Conservation (phyloP, 106 monocot genomes). For the Allium cepa region DNA sequence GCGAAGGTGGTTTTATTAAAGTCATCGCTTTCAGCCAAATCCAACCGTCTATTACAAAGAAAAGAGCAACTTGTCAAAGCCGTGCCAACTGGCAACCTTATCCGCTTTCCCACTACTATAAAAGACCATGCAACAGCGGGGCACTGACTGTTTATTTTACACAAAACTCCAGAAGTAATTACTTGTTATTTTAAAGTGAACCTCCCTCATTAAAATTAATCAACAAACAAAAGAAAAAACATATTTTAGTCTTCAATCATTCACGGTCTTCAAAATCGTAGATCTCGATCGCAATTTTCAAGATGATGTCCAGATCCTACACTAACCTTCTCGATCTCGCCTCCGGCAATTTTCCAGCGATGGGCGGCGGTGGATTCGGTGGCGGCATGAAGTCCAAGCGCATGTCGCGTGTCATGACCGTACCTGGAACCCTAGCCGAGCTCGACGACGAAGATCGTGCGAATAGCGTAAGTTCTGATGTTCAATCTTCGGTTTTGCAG, state of each 20-base stretch:
- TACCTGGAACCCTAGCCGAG: conserved; percentile 22
- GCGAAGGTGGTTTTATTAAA: too few species aligned
- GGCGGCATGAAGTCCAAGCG: conserved; percentile 11
- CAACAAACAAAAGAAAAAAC: too few species aligned
- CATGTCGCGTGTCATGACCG: conserved; percentile 16
- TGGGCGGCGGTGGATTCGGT: conserved; percentile 3
- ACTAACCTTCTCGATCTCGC: conserved; percentile 26
- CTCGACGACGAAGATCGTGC: conserved; percentile 21
- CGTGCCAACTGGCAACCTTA: too few species aligned
- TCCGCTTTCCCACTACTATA: too few species aligned
- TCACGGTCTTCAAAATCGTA: background rate
- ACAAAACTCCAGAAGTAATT: too few species aligned
- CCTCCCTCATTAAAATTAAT: too few species aligned
- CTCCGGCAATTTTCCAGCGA: conserved; percentile 23
- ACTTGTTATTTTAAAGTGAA: too few species aligned
- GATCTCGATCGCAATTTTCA: conserved; percentile 1
- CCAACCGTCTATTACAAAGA: too few species aligned
- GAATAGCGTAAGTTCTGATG: conserved; percentile 37
- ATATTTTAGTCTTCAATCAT: background rate
- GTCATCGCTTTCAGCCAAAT: too few species aligned
- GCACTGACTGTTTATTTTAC: too few species aligned
- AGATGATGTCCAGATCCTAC: conserved; percentile 30
- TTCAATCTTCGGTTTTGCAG: conserved; percentile 54
- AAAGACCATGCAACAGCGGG: too few species aligned
- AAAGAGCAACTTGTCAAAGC: too few species aligned